These are phyloP conservation scores for Pseudogymnoascus pannorum DNA, from an alignment of 2,329 filamentous ascomycete species.

Conservation along the genomic window DNA sequence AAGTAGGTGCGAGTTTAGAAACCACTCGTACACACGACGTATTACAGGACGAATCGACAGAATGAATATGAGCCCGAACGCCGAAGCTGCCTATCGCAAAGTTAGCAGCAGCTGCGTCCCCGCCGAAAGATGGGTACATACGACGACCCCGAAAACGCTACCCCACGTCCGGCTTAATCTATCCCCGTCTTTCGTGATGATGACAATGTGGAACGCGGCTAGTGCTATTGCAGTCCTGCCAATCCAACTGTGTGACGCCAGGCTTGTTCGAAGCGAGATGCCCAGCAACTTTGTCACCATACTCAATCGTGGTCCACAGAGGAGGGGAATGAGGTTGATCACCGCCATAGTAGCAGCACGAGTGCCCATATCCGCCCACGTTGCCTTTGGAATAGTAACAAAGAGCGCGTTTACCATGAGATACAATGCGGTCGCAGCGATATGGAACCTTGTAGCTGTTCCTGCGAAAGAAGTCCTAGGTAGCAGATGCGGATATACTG, in stretches of 20 bases:
- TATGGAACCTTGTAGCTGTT: constrained; percentile 11
- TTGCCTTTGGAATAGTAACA: constrained; percentile 1
- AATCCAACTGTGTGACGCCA: constrained; percentile 9
- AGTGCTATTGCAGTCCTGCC: constrained; percentile 5
- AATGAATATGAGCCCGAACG: constrained; percentile 12
- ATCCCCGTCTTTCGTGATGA: neutral
- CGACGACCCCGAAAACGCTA: constrained; percentile 10
- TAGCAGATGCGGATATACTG: constrained; percentile 13
- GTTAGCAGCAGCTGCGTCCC: neutral
- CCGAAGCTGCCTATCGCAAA: constrained; percentile 6
- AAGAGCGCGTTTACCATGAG: constrained; percentile 10
- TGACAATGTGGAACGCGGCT: constrained; percentile 8
- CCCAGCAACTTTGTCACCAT: constrained; percentile 11
- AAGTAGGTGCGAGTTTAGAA: constrained; percentile 14
- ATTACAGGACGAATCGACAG: constrained; percentile 11
- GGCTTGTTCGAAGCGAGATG: constrained; percentile 11
- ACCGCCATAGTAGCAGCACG: constrained; percentile 13
- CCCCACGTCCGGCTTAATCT: constrained; percentile 3
- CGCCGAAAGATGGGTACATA: neutral
- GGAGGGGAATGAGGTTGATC: constrained; percentile 16
- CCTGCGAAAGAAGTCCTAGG: constrained; percentile 12
- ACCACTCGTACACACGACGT: constrained; percentile 13
- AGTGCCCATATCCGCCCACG: constrained; percentile 11
- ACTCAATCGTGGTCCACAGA: constrained; percentile 9
- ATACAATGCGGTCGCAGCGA: constrained; percentile 2